Conservation (phyloP, 768 basidiomycete species). For the Hygrocybe coccinea region DNA sequence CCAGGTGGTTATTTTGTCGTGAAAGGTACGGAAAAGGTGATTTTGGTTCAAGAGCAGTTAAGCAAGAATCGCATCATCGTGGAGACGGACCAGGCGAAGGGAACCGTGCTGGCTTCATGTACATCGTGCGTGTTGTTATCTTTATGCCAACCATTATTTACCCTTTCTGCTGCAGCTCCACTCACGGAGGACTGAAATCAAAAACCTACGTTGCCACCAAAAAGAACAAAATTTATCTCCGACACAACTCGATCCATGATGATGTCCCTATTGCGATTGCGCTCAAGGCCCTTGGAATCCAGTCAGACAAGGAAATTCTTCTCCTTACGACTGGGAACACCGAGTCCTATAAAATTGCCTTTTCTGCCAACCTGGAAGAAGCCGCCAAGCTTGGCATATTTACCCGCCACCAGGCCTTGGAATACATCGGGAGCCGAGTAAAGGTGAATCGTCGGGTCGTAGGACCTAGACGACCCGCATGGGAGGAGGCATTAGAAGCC, state of each 20-base stretch:
- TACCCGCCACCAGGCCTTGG: constrained; percentile 89
- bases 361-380: constrained; percentile 91
- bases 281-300: constrained; percentile 92
- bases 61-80: constrained; percentile 99
- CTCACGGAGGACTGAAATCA: constrained; percentile 83
- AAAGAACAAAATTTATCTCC: constrained; percentile 89
- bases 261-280: constrained; percentile 95
- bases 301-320: constrained; percentile 96
- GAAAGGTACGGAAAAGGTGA: constrained; percentile 98
- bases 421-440: constrained; percentile 91
- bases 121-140: constrained; percentile 66
- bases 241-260: constrained; percentile 96
- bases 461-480: constrained; percentile 77
- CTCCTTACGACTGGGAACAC: constrained; percentile 89
- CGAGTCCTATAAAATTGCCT: constrained; percentile 79
- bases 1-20: constrained; percentile 99
- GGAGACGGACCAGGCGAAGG: constrained; percentile 87
- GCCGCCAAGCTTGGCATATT: constrained; percentile 87
- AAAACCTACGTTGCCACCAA: constrained; percentile 98
- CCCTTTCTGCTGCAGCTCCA: constrained; percentile 47
- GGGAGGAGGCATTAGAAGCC: constrained; percentile 95
- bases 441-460: constrained; percentile 79
- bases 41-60: constrained; percentile 96
- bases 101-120: constrained; percentile 88
- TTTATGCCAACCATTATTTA: constrained; percentile 2